phyloP scores from a whole-genome alignment of 176 grass and related monocot species.

The Paspalum notatum region DNA sequence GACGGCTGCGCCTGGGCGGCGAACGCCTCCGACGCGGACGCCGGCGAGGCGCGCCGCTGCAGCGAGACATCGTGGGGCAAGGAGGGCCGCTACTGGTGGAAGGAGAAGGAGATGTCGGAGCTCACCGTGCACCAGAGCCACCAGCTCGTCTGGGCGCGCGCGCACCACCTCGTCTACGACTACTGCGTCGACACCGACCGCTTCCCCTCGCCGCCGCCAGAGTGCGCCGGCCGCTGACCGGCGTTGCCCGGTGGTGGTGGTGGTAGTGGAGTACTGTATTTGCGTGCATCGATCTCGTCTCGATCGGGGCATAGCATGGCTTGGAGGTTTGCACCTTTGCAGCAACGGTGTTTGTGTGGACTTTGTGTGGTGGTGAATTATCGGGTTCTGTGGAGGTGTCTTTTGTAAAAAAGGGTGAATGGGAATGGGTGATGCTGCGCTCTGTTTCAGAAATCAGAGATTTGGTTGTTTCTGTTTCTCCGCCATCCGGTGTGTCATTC shows the following conservation, averaged over 20 bases:
- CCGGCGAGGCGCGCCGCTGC: conserved; percentile 65
- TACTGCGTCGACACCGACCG: conserved; percentile 82
- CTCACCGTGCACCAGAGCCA: conserved; percentile 93
- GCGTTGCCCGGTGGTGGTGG: too few species aligned
- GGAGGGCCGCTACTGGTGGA: conserved; percentile 95
- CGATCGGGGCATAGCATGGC: too few species aligned
- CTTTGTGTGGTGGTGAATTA: background rate
- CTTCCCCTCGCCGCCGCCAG: conserved; percentile 72
- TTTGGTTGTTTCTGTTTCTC: background rate
- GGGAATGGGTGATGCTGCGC: background rate
- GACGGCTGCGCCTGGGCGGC: conserved; percentile 78
- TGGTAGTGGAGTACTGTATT: too few species aligned
- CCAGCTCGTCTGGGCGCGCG: conserved; percentile 91
- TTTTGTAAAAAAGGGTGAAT: background rate
- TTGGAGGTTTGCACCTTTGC: background rate
- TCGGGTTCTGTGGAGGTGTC: background rate
- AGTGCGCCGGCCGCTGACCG: conserved; percentile 58
- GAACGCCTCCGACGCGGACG: conserved; percentile 34
- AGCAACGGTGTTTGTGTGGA: background rate
- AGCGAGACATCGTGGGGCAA: conserved; percentile 70
- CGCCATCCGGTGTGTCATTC: too few species aligned
- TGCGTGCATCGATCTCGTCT: too few species aligned
- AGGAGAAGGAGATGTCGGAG: conserved; percentile 96
- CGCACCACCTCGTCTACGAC: conserved; percentile 94
- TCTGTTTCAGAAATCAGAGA: background rate